Percentiles rank a stretch among this genome's conserved stretches.
phyloP scores from a whole-genome alignment of 179 eudicot species.

The Beta macrorhiza region DNA sequence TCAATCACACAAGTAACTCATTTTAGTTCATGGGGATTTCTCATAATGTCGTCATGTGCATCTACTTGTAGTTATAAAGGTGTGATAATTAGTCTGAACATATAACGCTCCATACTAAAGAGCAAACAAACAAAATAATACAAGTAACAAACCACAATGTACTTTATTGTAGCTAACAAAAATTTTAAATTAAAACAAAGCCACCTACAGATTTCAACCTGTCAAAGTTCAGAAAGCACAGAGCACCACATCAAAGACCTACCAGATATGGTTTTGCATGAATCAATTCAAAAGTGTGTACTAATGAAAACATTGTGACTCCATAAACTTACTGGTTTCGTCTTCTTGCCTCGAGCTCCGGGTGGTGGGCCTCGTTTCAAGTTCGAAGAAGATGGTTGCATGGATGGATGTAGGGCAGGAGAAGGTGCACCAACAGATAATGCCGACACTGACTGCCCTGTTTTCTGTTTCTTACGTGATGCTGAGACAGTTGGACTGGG shows the following conservation, averaged over 20 bases:
- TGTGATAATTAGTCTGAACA: neutral
- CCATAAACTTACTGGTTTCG: conserved; percentile 52
- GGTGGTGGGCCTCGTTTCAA: conserved; percentile 54
- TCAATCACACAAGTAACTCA: conserved; percentile 8
- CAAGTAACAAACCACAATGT: neutral
- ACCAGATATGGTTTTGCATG: conserved; percentile 2
- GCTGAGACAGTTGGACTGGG: conserved; percentile 70
- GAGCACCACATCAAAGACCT: neutral
- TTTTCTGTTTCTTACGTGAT: conserved; percentile 61
- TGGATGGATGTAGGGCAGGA: conserved; percentile 43
- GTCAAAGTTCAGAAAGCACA: neutral
- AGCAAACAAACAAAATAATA: neutral
- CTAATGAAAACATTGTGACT: neutral
- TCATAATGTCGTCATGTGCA: neutral
- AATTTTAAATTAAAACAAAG: neutral
- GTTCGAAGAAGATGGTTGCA: conserved; percentile 56
- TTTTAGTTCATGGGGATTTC: neutral
- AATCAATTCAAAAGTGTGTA: neutral
- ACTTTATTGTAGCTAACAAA: neutral
- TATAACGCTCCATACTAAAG: neutral
- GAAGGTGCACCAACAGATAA: conserved; percentile 58
- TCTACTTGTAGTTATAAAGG: neutral
- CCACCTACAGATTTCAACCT: conserved; percentile 10
- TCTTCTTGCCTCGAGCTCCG: conserved; percentile 52
- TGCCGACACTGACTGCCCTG: conserved; percentile 55